phyloP scores from a whole-genome alignment of 768 basidiomycete species.

The Suillus clintonianus region DNA sequence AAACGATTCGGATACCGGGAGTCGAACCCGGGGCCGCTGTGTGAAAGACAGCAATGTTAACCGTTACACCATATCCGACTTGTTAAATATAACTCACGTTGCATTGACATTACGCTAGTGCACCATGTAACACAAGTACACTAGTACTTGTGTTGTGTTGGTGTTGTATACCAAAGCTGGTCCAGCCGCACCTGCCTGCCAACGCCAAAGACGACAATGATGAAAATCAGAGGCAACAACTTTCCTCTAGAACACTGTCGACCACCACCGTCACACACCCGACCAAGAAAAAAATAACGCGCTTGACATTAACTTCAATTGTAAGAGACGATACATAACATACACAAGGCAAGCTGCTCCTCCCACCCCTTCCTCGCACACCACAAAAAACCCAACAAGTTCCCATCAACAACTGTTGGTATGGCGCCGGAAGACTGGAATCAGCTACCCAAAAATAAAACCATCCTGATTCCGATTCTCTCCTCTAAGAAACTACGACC shows the following conservation, averaged over 20 bases:
- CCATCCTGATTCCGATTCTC: background rate
- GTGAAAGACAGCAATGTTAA: constrained; percentile 23
- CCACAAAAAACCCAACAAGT: background rate
- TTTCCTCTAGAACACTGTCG: too few species aligned
- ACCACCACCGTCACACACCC: background rate
- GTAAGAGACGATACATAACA: constrained; percentile 1
- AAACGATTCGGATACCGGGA: constrained; percentile 19
- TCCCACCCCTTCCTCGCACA: background rate
- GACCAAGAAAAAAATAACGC: background rate
- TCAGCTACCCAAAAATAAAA: background rate
- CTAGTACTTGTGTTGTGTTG: too few species aligned
- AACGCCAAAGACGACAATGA: too few species aligned
- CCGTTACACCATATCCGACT: constrained; percentile 20
- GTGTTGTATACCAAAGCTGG: too few species aligned
- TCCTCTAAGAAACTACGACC: background rate
- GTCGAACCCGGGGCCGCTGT: constrained; percentile 22
- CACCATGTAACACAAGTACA: too few species aligned
- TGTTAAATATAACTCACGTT: background rate
- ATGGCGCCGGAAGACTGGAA: background rate
- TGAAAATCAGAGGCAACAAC: too few species aligned
- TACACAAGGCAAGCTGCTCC: background rate
- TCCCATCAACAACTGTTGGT: background rate
- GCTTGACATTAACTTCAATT: constrained; percentile 1
- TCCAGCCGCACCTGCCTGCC: too few species aligned
- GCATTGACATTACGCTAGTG: background rate